Conservation (phyloP, 495 filamentous ascomycete species). For the Aspergillus conjunctus region DNA sequence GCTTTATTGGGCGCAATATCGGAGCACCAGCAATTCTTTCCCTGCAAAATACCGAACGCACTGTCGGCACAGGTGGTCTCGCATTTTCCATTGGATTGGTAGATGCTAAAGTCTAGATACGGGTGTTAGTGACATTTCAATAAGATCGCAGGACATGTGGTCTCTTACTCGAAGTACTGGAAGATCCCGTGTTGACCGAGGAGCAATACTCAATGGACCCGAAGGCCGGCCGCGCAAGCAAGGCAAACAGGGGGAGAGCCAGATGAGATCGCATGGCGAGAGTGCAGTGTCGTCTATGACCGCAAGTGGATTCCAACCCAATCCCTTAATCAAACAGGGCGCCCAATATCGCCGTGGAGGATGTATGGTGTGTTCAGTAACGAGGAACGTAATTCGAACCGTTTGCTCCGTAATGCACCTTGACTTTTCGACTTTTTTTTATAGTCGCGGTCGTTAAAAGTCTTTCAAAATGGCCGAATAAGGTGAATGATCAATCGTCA, state of each 20-base stretch:
- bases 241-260: constrained; percentile 27
- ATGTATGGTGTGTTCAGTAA: background rate
- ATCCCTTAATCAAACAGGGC: background rate
- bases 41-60: constrained; percentile 69
- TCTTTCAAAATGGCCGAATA: too few relatives aligned
- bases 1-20: constrained; percentile 62
- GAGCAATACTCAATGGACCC: constrained; percentile 45
- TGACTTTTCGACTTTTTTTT: too few relatives aligned
- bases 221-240: constrained; percentile 30
- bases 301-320: background rate
- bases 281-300: background rate
- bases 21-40: constrained; percentile 72
- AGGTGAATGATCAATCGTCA: too few relatives aligned
- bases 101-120: constrained; percentile 52
- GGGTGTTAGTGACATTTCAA: constrained; percentile 17
- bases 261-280: constrained; percentile 23
- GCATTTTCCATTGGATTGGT: constrained; percentile 70
- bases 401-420: too few relatives aligned
- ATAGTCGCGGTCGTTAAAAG: too few relatives aligned
- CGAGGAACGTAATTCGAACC: too few relatives aligned
- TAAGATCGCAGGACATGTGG: background rate
- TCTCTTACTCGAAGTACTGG: constrained; percentile 34
- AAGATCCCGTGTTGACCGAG: constrained; percentile 45
- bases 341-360: too few relatives aligned
- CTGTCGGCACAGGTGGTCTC: constrained; percentile 55